Conservation (phyloP, 495 filamentous ascomycete species). For the Aspergillus nidulans region DNA sequence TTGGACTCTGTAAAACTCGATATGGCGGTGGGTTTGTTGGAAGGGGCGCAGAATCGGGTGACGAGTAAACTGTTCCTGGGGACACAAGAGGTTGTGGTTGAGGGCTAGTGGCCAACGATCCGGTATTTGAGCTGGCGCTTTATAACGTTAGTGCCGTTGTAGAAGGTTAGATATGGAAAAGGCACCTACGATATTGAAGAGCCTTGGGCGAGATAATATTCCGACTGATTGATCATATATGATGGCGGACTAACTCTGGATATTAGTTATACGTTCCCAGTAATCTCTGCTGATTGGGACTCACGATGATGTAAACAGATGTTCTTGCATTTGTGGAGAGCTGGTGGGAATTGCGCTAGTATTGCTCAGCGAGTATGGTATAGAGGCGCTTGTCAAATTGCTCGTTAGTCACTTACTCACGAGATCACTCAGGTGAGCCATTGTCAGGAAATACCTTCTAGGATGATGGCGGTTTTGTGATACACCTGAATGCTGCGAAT, state of each 20-base stretch:
- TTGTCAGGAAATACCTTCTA: slow-evolving; percentile 16
- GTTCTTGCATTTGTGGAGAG: slow-evolving; percentile 18
- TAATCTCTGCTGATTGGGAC: background rate
- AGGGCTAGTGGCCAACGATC: slow-evolving; percentile 24
- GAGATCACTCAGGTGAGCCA: background rate
- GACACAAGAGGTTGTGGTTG: slow-evolving; percentile 27
- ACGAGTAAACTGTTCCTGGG: slow-evolving; percentile 28
- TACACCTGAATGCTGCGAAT: slow-evolving; percentile 11
- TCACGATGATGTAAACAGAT: slow-evolving; percentile 19
- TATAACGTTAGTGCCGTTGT: background rate
- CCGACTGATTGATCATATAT: slow-evolving; percentile 26
- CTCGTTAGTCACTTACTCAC: background rate
- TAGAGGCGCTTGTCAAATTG: slow-evolving; percentile 12
- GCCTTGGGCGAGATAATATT: slow-evolving; percentile 26
- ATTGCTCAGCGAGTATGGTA: slow-evolving; percentile 22
- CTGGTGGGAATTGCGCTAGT: slow-evolving; percentile 16
- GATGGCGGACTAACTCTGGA: slow-evolving; percentile 13
- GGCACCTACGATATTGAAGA: slow-evolving; percentile 25
- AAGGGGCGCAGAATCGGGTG: slow-evolving; percentile 25
- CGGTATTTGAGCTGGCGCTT: slow-evolving; percentile 18
- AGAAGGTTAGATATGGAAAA: background rate
- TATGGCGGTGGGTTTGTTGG: slow-evolving; percentile 43
- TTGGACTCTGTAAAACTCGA: slow-evolving; percentile 67
- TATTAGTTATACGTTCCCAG: background rate
- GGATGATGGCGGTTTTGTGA: slow-evolving; percentile 19